Base-by-base conservation (phyloP, 2,329 filamentous ascomycete genomes). In the Cytospora chrysosperma region DNA sequence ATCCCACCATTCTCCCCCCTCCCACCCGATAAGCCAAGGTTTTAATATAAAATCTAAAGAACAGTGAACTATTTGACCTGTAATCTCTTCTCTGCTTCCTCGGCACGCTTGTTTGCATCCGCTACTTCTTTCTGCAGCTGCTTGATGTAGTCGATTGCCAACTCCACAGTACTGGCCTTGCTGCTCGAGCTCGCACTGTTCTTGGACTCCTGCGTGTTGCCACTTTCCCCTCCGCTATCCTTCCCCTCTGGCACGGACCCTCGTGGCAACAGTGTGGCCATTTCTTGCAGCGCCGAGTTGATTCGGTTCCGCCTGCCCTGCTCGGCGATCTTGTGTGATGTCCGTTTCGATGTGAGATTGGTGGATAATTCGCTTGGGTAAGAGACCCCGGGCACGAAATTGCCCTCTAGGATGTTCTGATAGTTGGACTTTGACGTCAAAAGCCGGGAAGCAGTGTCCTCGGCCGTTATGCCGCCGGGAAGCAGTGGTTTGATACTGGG, bases 141-240 rank as follows among this genome's bases (percentile, higher is more conserved):
- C 76, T 92, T 94, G 78, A 99, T 97, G 73, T 98, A 97, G 63
- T 93, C 89, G 70, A 98, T 98, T 1, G 95, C 95, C 77, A 91
- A 88, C 76, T 99, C 95, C n/a, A 99, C 95, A 0, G 96, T 97
- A 69, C 91, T 96, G 1, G 95, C 95, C 75, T 98, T 99, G 77
- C 93, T 97, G 71, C 89, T 93, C 34, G 90, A 87, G 32, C 15
- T 34, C 59, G 86, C 83, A 64, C 78, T 80, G 8, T 74, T 75
- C 53, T 75, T 70, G 40, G 59, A 34, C 65, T 78, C 76, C 62
- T 77, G 77, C 67, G 82, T 82, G 56, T 80, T 81, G 21, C 76
- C 78, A 34, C 75, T 78, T 30, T 81, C 79, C 74, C 78, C 57
- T 75, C 77, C 52, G 77, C 76, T 68, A 75, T 79, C 68, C 76